A percentile compares a stretch with the other conserved stretches of the same genome.
These are phyloP conservation scores for Filobasidium floriforme DNA, from an alignment of 768 basidiomycete species.

Conservation along the genomic window DNA sequence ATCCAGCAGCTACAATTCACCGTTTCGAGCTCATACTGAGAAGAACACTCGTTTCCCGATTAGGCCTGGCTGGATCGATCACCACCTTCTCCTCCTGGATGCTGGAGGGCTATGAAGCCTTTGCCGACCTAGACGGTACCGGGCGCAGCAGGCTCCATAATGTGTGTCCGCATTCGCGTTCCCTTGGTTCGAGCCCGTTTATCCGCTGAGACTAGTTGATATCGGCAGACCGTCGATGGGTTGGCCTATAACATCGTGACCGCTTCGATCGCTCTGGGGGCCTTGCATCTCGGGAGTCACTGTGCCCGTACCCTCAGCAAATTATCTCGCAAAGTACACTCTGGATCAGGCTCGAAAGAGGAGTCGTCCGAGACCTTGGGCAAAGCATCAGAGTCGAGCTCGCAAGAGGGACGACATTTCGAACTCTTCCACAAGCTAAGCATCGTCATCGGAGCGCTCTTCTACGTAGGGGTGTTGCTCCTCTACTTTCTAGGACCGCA, in stretches of 20 bases:
- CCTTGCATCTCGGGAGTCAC: constrained; percentile 65
- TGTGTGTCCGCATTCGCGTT: constrained; percentile 49
- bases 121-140: constrained; percentile 60
- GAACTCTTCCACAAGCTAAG: constrained; percentile 51
- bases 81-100: constrained; percentile 98
- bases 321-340: too few species aligned
- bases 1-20: neutral
- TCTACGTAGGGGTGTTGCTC: constrained; percentile 68
- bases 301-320: constrained; percentile 46
- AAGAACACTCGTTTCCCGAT: neutral
- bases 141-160: constrained; percentile 61
- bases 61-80: constrained; percentile 88
- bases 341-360: too few species aligned
- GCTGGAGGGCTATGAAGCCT: constrained; percentile 73
- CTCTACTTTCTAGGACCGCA: constrained; percentile 68
- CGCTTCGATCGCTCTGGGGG: constrained; percentile 64
- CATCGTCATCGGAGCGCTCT: constrained; percentile 55
- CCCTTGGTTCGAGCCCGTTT: neutral
- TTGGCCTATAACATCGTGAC: constrained; percentile 73
- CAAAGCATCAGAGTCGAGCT: too few species aligned
- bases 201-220: neutral
- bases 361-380: too few species aligned
- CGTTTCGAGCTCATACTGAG: too few species aligned
- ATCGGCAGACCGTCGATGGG: constrained; percentile 74
- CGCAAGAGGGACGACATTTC: too few species aligned